Percentiles rank a stretch among this genome's conserved stretches.
phyloP scores from a whole-genome alignment of 257 asterid species.

The Plantago ovata region DNA sequence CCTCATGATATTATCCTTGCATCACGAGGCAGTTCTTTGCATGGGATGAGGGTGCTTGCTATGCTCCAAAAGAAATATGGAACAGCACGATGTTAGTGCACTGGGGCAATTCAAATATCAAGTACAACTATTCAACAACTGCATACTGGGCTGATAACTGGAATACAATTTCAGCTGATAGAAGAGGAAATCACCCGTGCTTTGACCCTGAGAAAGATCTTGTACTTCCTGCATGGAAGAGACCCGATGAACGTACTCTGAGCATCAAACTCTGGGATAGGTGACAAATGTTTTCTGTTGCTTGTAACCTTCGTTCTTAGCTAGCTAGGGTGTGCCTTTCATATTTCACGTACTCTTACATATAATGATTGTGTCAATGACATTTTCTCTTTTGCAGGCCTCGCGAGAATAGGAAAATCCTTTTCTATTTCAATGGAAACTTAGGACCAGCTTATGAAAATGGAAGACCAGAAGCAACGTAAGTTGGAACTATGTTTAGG shows the following conservation, averaged over 20 bases:
- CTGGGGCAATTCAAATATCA: constrained; percentile 94
- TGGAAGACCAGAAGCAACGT: constrained; percentile 95
- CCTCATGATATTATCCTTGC: constrained; percentile 20
- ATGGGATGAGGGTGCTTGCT: constrained; percentile 99
- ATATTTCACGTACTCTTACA: constrained; percentile 3
- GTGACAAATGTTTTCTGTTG: constrained; percentile 26
- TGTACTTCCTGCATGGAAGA: constrained; percentile 96
- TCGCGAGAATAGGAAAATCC: constrained; percentile 60
- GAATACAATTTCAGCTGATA: constrained; percentile 63
- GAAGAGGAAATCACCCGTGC: constrained; percentile 89
- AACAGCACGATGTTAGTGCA: constrained; percentile 96
- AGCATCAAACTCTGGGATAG: constrained; percentile 65
- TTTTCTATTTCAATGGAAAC: constrained; percentile 94
- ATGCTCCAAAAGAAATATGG: constrained; percentile 99
- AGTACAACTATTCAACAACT: constrained; percentile 88
- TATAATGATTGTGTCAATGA: constrained; percentile 6
- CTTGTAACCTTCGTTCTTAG: background rate
- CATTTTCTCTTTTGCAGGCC: constrained; percentile 46
- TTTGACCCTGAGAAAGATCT: constrained; percentile 92
- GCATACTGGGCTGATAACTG: constrained; percentile 90
- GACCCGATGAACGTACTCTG: constrained; percentile 60
- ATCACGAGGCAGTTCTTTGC: constrained; percentile 71
- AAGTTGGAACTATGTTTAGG: constrained; percentile 26
- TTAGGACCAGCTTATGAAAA: constrained; percentile 79
- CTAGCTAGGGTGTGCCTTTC: background rate